Conservation (phyloP, 75 land plant genomes). For the Cupressus sempervirens region DNA sequence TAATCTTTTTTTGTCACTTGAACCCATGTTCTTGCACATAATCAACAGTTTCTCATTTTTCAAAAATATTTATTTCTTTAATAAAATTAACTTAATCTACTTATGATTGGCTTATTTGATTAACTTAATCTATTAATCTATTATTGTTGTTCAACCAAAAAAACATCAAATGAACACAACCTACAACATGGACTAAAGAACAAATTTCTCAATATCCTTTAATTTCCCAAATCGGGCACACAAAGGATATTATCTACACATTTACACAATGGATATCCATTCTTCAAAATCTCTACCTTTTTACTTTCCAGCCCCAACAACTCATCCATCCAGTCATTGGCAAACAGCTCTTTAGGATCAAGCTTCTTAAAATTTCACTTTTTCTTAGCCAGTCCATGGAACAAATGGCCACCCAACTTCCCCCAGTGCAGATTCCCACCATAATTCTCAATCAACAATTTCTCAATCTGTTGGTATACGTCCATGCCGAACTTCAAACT, state of each 20-base stretch:
- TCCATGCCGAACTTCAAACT: not conserved
- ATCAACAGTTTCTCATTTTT: not conserved
- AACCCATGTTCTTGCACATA: not conserved
- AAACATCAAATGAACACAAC: no score
- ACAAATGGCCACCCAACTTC: slow-evolving; percentile 20
- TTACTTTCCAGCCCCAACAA: slow-evolving; percentile 12
- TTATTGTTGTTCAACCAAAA: no score
- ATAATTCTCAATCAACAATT: slow-evolving; percentile 30
- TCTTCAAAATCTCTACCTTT: not conserved
- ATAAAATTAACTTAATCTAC: no score
- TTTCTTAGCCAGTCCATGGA: not conserved
- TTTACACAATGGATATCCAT: slow-evolving; percentile 30
- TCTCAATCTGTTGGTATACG: slow-evolving; percentile 20
- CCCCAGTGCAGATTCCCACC: slow-evolving; percentile 34
- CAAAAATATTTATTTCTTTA: no score
- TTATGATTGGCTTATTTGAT: no score
- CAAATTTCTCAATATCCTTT: not conserved
- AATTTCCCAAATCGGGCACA: slow-evolving; percentile 14
- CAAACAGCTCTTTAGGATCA: slow-evolving; percentile 31
- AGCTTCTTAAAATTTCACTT: slow-evolving; percentile 6
- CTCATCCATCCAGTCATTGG: slow-evolving; percentile 32
- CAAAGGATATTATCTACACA: slow-evolving; percentile 30
- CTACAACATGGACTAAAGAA: no score
- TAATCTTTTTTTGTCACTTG: not conserved
- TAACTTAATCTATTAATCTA: no score